Percentiles rank a stretch among this genome's conserved stretches.
These are phyloP conservation scores for Diaporthe sp. DNA, from an alignment of 2,329 filamentous ascomycete genomes.

Conservation along the genomic window DNA sequence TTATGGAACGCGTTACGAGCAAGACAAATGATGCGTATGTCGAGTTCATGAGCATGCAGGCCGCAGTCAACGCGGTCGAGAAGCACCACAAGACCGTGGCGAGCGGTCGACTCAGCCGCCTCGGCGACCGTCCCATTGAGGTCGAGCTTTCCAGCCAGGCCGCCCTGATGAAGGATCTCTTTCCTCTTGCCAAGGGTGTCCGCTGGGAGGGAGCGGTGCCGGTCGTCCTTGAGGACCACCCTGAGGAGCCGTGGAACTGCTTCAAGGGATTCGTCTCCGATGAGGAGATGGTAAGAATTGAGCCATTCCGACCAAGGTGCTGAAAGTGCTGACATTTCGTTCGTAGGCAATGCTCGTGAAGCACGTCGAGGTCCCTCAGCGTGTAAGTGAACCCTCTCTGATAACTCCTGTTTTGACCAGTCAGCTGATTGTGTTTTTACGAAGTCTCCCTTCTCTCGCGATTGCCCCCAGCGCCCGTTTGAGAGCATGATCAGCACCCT, in stretches of 20 bases:
- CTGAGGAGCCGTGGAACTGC: constrained; percentile 56
- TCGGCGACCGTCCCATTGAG: constrained; percentile 68
- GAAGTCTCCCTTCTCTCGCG: constrained; percentile 68
- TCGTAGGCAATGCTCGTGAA: constrained; percentile 64
- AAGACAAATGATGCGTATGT: constrained; percentile 72
- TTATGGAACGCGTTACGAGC: constrained; percentile 71
- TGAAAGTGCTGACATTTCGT: background rate
- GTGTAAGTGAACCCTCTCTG: constrained; percentile 60
- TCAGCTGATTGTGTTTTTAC: constrained; percentile 11
- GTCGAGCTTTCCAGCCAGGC: constrained; percentile 67
- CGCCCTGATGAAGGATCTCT: constrained; percentile 70
- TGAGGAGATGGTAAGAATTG: constrained; percentile 63
- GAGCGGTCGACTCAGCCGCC: constrained; percentile 55
- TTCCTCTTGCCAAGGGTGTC: constrained; percentile 67
- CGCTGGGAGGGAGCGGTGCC: constrained; percentile 63
- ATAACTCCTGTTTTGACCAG: background rate
- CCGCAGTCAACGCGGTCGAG: constrained; percentile 64
- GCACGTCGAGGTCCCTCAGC: constrained; percentile 69
- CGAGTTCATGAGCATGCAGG: constrained; percentile 63
- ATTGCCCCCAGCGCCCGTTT: constrained; percentile 72
- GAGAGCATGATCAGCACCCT: constrained; percentile 74
- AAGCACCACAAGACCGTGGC: constrained; percentile 53
- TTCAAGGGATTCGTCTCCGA: constrained; percentile 70
- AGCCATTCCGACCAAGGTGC: background rate
- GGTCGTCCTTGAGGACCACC: constrained; percentile 48